Base-by-base conservation (phyloP, 768 basidiomycete species). In the Lentinula guzmanii region DNA sequence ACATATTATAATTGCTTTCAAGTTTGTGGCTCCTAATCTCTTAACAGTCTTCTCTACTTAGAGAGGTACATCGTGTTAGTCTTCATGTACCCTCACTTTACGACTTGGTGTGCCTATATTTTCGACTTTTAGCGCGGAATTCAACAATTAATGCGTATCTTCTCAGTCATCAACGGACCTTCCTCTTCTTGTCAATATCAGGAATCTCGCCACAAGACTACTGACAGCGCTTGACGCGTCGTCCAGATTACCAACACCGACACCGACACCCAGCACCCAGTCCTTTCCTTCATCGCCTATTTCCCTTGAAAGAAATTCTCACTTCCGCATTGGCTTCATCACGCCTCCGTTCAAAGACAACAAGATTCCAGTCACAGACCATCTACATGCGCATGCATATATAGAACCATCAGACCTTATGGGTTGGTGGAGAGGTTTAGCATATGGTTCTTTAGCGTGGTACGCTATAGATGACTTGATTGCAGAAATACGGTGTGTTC, bases 71-170 rank as follows among this genome's bases (percentile, higher is more conserved):
- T 60, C n/a, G 63, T 18, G 63, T 18, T 58, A 91, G 90, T 70
- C 76, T 90, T 41, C 89, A 91, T 73, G 87, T 91, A 58, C 87
- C 89, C 28, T 91, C 88, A 64, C 79, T 90, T 71, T 91, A 91
- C 70, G 82, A 79, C 42, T 79, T 91, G 59, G 87, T 89, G 69
- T 37, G 51, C 16, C 39, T 39, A 15, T 48, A 48, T 11, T 34
- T 8, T 13, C 8, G 9, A 16, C 5, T 24, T 7, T 16, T 15
- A 2, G 21, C n/a, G 28, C 24, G n/a, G 5, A 18, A 46, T 24
- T 34, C 42, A 52, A 58, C 43, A 56, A 52, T 13, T 34, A 35
- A 63, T 58, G 60, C 53, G 33, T 68, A 18, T 48, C 42, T 63
- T 54, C 60, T 39, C 67, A 90, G 89, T 89, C 88, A 4, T 85